These are phyloP conservation scores for Trametes hirsuta DNA, from an alignment of 1,284 basidiomycete genomes.

Conservation along the genomic window DNA sequence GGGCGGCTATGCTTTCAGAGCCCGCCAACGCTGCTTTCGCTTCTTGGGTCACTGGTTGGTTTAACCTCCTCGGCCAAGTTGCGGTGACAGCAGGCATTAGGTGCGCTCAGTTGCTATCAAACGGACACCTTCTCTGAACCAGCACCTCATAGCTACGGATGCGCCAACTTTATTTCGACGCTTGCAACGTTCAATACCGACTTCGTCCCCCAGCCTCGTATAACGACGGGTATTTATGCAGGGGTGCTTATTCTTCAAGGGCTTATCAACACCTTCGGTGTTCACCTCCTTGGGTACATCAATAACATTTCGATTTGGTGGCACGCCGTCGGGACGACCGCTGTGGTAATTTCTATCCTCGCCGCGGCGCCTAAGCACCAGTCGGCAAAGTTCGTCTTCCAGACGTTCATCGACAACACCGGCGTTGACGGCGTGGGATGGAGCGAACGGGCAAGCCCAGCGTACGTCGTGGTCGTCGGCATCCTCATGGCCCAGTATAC, in stretches of 20 bases:
- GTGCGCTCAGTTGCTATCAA: slow-evolving; percentile 32
- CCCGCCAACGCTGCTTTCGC: slow-evolving; percentile 59
- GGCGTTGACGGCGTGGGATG: slow-evolving; percentile 64
- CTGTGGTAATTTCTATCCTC: slow-evolving; percentile 67
- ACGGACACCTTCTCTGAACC: not conserved
- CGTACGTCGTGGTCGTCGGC: slow-evolving; percentile 72
- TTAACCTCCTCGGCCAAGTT: slow-evolving; percentile 77
- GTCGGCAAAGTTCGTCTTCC: slow-evolving; percentile 68
- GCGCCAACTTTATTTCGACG: slow-evolving; percentile 71
- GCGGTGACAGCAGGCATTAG: slow-evolving; percentile 78
- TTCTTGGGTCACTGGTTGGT: slow-evolving; percentile 76
- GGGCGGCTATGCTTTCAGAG: slow-evolving; percentile 72
- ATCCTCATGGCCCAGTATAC: slow-evolving; percentile 76
- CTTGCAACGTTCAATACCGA: slow-evolving; percentile 58
- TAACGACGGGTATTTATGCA: slow-evolving; percentile 73
- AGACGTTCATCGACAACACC: slow-evolving; percentile 70
- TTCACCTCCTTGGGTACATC: slow-evolving; percentile 62
- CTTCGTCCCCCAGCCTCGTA: slow-evolving; percentile 59
- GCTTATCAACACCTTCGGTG: slow-evolving; percentile 74
- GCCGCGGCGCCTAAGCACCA: slow-evolving; percentile 73
- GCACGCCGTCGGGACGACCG: slow-evolving; percentile 71
- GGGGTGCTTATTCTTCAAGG: slow-evolving; percentile 70
- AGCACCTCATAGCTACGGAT: slow-evolving; percentile 54
- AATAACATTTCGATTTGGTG: slow-evolving; percentile 77
- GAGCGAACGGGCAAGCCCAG: slow-evolving; percentile 65